Evolutionary conservation across 148 eudicot genomes (phyloP).

Genomic region (Persicaria maculosa): DNA sequence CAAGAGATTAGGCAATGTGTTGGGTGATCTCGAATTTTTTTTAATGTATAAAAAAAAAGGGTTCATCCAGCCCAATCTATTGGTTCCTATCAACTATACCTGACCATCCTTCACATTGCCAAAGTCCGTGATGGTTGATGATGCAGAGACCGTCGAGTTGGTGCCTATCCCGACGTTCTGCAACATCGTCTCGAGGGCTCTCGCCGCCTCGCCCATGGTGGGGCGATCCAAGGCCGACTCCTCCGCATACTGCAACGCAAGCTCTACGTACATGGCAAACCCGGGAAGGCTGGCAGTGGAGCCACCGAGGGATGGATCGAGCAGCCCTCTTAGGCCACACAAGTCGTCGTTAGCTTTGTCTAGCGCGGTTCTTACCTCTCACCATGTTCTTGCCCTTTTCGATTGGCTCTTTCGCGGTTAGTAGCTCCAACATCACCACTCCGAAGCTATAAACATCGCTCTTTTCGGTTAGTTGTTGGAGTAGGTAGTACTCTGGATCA

Average conservation of each 20-base stretch:
- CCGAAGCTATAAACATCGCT: slow-evolving; percentile 96
- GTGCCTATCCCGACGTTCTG: slow-evolving; percentile 7
- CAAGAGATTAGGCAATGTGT: too few relatives aligned
- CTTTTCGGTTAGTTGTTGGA: slow-evolving; percentile 86
- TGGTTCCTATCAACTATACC: not conserved
- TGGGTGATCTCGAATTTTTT: too few relatives aligned
- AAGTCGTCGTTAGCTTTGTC: slow-evolving; percentile 43
- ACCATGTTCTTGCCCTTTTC: slow-evolving; percentile 90
- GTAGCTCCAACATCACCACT: slow-evolving; percentile 79
- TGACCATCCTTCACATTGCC: not conserved
- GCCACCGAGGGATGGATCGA: slow-evolving; percentile 55
- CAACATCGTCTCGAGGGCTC: slow-evolving; percentile 22
- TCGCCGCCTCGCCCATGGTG: slow-evolving; percentile 57
- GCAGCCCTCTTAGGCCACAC: slow-evolving; percentile 38
- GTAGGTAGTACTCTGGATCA: slow-evolving; percentile 95
- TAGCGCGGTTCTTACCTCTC: slow-evolving; percentile 46
- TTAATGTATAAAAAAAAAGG: too few relatives aligned
- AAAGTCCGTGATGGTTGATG: not conserved
- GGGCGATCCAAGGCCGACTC: slow-evolving; percentile 49
- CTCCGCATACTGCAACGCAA: slow-evolving; percentile 54
- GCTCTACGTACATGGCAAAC: slow-evolving; percentile 31
- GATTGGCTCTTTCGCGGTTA: slow-evolving; percentile 73
- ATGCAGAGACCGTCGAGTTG: slow-evolving; percentile 1
- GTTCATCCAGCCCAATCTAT: too few relatives aligned
- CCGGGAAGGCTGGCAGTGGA: slow-evolving; percentile 30